Percentiles rank a stretch among this genome's conserved stretches.
Conservation (phyloP, 2,329 filamentous ascomycete genomes). For the Remersonia thermophila region DNA sequence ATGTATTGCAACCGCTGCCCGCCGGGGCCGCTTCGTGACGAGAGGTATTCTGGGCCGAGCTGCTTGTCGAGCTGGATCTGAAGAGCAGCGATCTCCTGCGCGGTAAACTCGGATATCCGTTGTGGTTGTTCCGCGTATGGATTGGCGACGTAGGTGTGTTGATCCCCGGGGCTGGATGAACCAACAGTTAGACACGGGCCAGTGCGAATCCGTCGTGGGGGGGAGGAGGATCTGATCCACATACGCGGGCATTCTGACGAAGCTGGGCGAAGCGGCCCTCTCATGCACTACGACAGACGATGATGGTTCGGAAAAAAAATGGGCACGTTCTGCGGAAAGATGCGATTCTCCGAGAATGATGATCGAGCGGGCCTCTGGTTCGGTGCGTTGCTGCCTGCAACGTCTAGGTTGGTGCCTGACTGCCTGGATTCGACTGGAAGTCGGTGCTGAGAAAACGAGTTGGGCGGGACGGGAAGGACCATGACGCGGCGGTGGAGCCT, state of each 20-base stretch:
- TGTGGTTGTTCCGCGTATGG: conserved; percentile 66
- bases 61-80: conserved; percentile 82
- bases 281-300: conserved; percentile 2
- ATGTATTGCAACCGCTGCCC: conserved; percentile 87
- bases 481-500: conserved; percentile 4
- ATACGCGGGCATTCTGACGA: conserved; percentile 18
- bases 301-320: no score
- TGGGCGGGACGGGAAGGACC: background rate
- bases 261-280: conserved; percentile 1
- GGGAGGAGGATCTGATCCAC: conserved; percentile 3
- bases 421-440: no score
- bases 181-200: background rate
- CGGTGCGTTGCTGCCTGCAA: no score
- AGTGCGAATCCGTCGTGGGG: background rate
- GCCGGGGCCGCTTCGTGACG: conserved; percentile 67
- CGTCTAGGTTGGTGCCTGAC: no score
- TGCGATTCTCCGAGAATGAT: no score
- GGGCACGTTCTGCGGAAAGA: no score
- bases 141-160: conserved; percentile 54
- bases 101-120: conserved; percentile 69
- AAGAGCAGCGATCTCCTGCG: conserved; percentile 79
- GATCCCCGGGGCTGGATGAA: conserved; percentile 50
- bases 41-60: conserved; percentile 92
- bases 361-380: no score
- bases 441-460: background rate